A percentile compares a stretch with the other conserved stretches of the same genome.
These are phyloP conservation scores for Thymus quinquecostatus DNA, from an alignment of 257 asterid species.

Conservation along the genomic window DNA sequence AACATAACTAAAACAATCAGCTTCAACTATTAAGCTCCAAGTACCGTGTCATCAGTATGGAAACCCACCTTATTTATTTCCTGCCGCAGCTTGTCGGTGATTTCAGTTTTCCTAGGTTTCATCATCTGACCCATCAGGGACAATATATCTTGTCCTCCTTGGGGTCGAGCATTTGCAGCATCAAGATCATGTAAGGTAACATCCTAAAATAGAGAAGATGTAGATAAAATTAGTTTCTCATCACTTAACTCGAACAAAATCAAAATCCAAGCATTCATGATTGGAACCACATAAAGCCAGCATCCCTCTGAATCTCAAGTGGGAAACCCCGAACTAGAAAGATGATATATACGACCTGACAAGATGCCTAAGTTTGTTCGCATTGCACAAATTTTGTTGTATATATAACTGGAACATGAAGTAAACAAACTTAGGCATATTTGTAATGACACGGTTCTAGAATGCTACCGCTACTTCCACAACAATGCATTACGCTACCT, in stretches of 20 bases:
- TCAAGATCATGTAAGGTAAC: conserved; percentile 95
- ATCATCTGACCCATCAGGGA: conserved; percentile 98
- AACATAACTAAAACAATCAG: conserved; percentile 9
- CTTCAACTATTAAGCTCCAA: conserved; percentile 3
- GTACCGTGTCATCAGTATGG: neutral
- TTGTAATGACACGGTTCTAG: neutral
- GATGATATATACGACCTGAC: neutral
- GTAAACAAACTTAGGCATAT: conserved; percentile 6
- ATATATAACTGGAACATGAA: conserved; percentile 18
- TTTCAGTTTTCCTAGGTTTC: conserved; percentile 98
- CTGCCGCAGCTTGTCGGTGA: conserved; percentile 88
- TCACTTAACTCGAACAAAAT: neutral
- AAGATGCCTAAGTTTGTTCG: neutral
- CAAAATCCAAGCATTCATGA: neutral
- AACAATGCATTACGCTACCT: neutral
- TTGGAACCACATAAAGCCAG: conserved; percentile 5
- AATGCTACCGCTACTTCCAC: neutral
- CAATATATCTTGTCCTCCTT: conserved; percentile 98
- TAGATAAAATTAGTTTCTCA: neutral
- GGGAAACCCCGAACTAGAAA: neutral
- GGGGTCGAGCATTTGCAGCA: conserved; percentile 98
- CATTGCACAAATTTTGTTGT: neutral
- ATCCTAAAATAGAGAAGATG: conserved; percentile 48
- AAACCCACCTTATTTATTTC: conserved; percentile 85
- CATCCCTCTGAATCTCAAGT: neutral